A percentile compares a stretch with the other conserved stretches of the same genome.
Evolutionary conservation across 805 yeast species (phyloP).

Genomic region (Lipomyces sp.): DNA sequence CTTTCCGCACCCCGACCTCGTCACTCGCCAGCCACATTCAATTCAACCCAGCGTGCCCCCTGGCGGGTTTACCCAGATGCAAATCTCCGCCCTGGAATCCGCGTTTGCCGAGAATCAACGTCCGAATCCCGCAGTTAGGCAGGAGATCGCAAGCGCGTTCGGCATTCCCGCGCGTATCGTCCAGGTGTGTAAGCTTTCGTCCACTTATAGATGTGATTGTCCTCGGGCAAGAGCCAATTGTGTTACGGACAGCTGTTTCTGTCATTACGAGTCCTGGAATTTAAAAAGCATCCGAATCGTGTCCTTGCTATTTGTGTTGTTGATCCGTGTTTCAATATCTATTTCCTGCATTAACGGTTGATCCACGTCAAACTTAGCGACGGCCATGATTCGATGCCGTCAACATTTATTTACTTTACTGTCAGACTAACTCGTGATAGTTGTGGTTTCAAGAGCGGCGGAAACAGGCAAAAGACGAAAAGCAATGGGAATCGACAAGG

Average conservation of each 20-base stretch:
- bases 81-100: conserved; percentile 28
- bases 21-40: neutral
- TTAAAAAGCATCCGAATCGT: neutral
- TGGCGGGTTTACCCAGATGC: conserved; percentile 22
- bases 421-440: conserved; percentile 6
- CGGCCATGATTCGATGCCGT: neutral
- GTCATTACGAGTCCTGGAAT: neutral
- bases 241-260: neutral
- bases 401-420: neutral
- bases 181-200: conserved; percentile 27
- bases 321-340: neutral
- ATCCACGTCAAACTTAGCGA: neutral
- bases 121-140: conserved; percentile 21
- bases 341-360: neutral
- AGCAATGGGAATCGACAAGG: conserved; percentile 15
- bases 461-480: conserved; percentile 25
- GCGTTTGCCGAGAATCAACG: conserved; percentile 33
- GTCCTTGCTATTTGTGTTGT: neutral
- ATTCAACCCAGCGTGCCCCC: conserved; percentile 12
- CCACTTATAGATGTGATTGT: neutral
- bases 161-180: conserved; percentile 23
- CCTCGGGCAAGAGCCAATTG: neutral
- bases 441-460: conserved; percentile 34
- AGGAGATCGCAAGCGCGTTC: conserved; percentile 27
- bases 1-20: neutral